Percentiles rank a stretch among this genome's conserved stretches.
These are phyloP conservation scores for Talaromyces borbonicus DNA, from an alignment of 495 filamentous ascomycete genomes.

Conservation along the genomic window DNA sequence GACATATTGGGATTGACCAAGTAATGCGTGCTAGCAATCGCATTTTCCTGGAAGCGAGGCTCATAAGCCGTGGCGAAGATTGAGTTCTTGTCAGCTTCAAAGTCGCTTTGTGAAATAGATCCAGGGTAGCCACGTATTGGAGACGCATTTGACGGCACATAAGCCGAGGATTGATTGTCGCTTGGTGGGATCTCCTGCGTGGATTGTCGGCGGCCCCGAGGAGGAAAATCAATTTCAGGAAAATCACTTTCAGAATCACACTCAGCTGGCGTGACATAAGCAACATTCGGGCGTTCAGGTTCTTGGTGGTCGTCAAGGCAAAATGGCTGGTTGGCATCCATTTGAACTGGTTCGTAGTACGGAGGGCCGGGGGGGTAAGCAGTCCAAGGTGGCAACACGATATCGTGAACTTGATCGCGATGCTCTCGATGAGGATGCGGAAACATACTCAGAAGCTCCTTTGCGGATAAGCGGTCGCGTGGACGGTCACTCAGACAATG, in stretches of 20 bases:
- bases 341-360: not conserved
- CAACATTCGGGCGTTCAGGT: not conserved
- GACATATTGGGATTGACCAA: constrained; percentile 6
- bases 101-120: constrained; percentile 8
- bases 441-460: constrained; percentile 45
- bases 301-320: constrained; percentile 4
- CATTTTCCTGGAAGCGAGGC: constrained; percentile 5
- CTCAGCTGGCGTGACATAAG: constrained; percentile 8
- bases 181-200: constrained; percentile 2
- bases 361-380: not conserved
- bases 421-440: constrained; percentile 16
- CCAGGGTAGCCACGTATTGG: not conserved
- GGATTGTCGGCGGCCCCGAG: constrained; percentile 6
- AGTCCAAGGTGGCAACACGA: constrained; percentile 5
- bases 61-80: not conserved
- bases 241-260: constrained; percentile 1
- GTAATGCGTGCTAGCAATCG: constrained; percentile 7
- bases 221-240: constrained; percentile 9
- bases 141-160: constrained; percentile 4
- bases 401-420: not conserved
- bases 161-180: constrained; percentile 6
- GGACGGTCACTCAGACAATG: constrained; percentile 48
- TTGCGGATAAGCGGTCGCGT: constrained; percentile 44
- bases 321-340: not conserved
- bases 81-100: constrained; percentile 1